Percentiles rank a stretch among this genome's conserved stretches.
Conservation (phyloP, 2,329 filamentous ascomycete species). For the Mycogone perniciosa region DNA sequence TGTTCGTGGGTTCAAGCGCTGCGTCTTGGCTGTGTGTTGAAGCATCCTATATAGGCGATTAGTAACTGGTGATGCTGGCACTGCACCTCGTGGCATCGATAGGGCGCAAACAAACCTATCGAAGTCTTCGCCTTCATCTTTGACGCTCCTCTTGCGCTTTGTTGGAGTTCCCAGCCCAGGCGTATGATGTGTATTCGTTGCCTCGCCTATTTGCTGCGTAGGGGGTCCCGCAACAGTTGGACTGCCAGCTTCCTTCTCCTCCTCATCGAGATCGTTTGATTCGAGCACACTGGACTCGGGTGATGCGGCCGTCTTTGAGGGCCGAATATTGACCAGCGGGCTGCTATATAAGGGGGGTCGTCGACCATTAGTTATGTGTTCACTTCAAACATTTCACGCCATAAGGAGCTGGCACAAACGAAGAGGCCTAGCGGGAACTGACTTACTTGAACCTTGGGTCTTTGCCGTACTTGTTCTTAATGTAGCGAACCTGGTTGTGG, state of each 20-base stretch:
- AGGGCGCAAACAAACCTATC: neutral
- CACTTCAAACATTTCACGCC: neutral
- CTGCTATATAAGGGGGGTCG: constrained; percentile 7
- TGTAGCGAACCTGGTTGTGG: constrained; percentile 32
- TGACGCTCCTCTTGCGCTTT: constrained; percentile 7
- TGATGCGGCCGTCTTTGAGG: constrained; percentile 4
- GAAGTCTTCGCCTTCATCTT: neutral
- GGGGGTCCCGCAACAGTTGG: neutral
- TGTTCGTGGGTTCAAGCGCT: neutral
- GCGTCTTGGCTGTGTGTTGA: constrained; percentile 1
- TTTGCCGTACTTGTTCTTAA: constrained; percentile 36
- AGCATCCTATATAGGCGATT: neutral
- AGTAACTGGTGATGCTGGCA: neutral
- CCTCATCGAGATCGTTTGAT: neutral
- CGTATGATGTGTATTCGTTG: neutral
- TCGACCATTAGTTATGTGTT: neutral
- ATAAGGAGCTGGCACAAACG: neutral
- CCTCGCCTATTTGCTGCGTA: neutral
- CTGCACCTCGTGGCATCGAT: neutral
- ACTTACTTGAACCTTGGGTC: constrained; percentile 34
- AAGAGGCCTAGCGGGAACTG: neutral
- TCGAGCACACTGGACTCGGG: neutral
- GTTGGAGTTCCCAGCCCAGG: neutral
- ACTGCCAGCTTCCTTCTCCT: neutral
- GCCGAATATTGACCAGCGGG: constrained; percentile 13